Base-by-base conservation (phyloP, 2,329 filamentous ascomycete genomes). In the Calonectria pseudoturangicola region DNA sequence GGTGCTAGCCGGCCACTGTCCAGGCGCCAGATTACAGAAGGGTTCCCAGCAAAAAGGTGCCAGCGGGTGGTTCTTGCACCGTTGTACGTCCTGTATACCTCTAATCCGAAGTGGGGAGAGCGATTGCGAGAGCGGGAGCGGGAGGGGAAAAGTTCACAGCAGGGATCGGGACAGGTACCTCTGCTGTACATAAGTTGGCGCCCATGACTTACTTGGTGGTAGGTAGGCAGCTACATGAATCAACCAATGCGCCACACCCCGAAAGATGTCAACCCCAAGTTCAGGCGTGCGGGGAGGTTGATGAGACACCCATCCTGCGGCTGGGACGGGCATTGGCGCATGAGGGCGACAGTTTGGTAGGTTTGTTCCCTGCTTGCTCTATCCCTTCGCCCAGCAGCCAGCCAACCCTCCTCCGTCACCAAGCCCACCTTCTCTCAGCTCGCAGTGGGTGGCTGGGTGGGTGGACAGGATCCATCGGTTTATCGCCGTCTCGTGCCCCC, bases 401-500 rank as follows among this genome's bases (percentile, higher is more conserved):
- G 28, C 45, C 47, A 33, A 33, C 30, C 33, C 33, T 36, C 33
- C 30, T 50, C 54, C 39, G 39, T 39, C 64, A 33, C 27, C 21
- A 15, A 13, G 18, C 28, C 41, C 47, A 21, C 25, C 50, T 27
- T 18, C 47, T 63, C 39, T 68, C 64, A 54, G 64, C 47, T 50
- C 48, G 41, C 56, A 43, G 33, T 39, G 70, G 69, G 56, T 68
- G 60, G 64, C 56, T 63, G 64, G 58, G 63, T 41, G 43, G 51
- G 33, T 45, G 64, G 56, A 28, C 45, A 50, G 56, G 56, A 68
- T 68, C 45, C 54, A 60, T 60, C 33, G n/a, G 64, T 68, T 71
- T 64, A 65, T 68, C 70, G 70, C 50, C 50, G 69, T 67, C 69
- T 67, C 68, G 64, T 71, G 68, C 63, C 27, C 69, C 56, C 56